A percentile compares a stretch with the other conserved stretches of the same genome.
phyloP scores from a whole-genome alignment of 208 protist species.

The Herpetomonas samuelpessoai region DNA sequence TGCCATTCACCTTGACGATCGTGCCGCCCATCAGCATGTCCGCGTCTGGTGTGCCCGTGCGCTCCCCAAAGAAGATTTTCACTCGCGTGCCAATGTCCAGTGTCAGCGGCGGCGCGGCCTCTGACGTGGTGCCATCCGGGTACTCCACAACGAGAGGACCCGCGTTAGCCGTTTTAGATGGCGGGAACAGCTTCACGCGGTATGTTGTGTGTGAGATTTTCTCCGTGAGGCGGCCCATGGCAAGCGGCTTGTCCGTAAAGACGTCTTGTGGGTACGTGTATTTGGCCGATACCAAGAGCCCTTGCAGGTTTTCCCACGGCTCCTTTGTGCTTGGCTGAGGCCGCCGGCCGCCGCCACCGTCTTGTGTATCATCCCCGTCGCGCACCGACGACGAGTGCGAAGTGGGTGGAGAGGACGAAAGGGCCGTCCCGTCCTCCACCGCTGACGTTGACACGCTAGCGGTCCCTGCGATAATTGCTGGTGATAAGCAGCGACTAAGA shows the following conservation, averaged over 20 bases:
- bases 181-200: conserved; percentile 20
- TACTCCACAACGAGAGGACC: conserved; percentile 1
- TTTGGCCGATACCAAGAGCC: conserved; percentile 52
- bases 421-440: too few species aligned
- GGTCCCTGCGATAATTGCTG: too few species aligned
- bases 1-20: conserved; percentile 57
- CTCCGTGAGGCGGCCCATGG: conserved; percentile 40
- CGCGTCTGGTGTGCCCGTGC: conserved; percentile 2
- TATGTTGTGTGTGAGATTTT: conserved; percentile 49
- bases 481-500: too few species aligned
- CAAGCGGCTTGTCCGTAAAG: conserved; percentile 49
- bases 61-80: conserved; percentile 22
- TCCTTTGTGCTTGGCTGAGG: conserved; percentile 20
- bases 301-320: conserved; percentile 43
- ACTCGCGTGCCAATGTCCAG: conserved; percentile 33
- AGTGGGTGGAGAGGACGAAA: too few species aligned
- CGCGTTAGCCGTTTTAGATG: conserved; percentile 3
- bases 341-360: conserved; percentile 6
- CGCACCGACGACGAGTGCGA: too few species aligned
- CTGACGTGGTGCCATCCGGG: background rate
- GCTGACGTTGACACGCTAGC: too few species aligned
- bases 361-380: too few species aligned
- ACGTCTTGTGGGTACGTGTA: conserved; percentile 39
- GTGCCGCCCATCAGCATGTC: conserved; percentile 58
- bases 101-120: conserved; percentile 22